Conservation (phyloP, 2,329 filamentous ascomycete species). For the Periglandula ipomoeae region DNA sequence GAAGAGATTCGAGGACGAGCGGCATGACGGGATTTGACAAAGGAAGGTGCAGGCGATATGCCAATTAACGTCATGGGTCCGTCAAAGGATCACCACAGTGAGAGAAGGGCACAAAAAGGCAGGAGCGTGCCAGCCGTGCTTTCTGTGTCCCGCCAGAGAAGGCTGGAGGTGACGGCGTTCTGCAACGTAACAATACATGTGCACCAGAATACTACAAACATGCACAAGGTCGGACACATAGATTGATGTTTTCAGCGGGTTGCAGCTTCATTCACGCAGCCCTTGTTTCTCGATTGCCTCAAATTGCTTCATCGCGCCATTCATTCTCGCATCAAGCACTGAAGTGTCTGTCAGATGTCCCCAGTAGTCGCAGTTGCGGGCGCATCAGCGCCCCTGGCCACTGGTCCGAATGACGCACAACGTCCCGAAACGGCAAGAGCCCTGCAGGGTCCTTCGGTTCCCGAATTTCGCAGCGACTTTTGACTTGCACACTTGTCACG, state of each 20-base stretch:
- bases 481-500: neutral
- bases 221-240: too few species aligned
- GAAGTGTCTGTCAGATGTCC: too few species aligned
- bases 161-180: too few species aligned
- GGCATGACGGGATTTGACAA: too few species aligned
- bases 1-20: too few species aligned
- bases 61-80: neutral
- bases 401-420: conserved; percentile 2
- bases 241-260: neutral
- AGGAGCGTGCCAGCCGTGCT: neutral
- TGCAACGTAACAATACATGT: too few species aligned
- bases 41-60: neutral
- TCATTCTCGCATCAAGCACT: too few species aligned
- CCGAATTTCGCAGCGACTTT: neutral
- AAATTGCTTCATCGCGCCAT: neutral
- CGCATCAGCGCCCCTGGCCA: too few species aligned
- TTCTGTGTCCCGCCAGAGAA: too few species aligned
- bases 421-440: conserved; percentile 4
- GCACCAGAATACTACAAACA: too few species aligned
- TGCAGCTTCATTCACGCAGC: too few species aligned
- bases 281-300: neutral
- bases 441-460: conserved; percentile 4
- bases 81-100: neutral
- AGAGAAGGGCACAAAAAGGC: neutral
- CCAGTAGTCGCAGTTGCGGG: too few species aligned